Evolutionary conservation across 2,329 filamentous ascomycete genomes (phyloP), one percentile per base, ranked within the genome.

Genomic region (Pezicula carpinea): DNA sequence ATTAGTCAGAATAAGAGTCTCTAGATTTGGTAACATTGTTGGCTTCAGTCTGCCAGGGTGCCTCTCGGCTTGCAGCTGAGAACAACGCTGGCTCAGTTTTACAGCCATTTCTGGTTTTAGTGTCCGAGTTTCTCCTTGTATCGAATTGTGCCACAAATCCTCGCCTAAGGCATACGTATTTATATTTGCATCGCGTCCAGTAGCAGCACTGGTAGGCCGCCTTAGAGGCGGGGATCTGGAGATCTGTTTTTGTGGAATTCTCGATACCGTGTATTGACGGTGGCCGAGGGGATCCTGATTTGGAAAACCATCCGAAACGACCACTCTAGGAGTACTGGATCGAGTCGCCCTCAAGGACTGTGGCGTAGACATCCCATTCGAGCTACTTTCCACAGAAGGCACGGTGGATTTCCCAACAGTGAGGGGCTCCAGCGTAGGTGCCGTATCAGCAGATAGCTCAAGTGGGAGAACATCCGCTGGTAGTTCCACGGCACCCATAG

Each of bases 21-120:
- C 53, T 15, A 57, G 46, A 38, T 53, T 48, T 2, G 53, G 53
- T 6, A 55, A 44, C 49, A 53, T 48, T 11, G 46, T 52, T 3
- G 53, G 49, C 17, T 53, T 53, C 33, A 57, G 50, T 29, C 51
- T 39, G 5, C 46, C 46, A 10, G 52, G 51, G 36, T 49, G 41
- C 21, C 52, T 57, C 50, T 36, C 48, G 46, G 14, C 47, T 47
- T 44, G 35, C 2, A 19, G 35, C 11, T 38, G 35, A 15, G 35
- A 19, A 6, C 17, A 15, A 38, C 4, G 35, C 15, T 38, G 35
- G 17, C 10, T 11, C 13, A 29, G 26, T 29, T 29, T 29, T 29
- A 29, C 13, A 1, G 13, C 26, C 26, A 29, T 29, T 29, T 29
- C 26, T 29, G 26, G 26, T 10, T 29, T 29, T 11, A 29, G 13